Percentiles rank a stretch among this genome's conserved stretches.
phyloP scores from a whole-genome alignment of 768 basidiomycete species.

The Amanita brunnescens region DNA sequence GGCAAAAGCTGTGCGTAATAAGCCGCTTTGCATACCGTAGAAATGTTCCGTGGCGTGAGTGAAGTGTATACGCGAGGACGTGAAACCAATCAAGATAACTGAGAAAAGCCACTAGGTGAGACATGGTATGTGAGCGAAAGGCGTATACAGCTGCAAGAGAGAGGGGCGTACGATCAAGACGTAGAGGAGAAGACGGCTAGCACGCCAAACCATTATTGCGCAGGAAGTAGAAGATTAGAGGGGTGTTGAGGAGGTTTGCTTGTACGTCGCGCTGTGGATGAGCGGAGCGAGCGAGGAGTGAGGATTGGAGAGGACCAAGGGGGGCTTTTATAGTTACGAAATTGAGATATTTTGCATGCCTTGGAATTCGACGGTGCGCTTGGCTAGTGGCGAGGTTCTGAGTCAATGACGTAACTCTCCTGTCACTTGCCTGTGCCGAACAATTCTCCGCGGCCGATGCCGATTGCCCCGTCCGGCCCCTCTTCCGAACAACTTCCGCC shows the following conservation, averaged over 20 bases:
- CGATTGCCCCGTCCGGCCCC: neutral
- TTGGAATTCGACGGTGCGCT: neutral
- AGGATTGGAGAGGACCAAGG: neutral
- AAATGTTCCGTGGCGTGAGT: slow-evolving; percentile 39
- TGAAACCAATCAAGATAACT: slow-evolving; percentile 30
- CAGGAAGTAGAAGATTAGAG: neutral
- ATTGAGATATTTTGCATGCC: neutral
- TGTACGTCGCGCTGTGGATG: neutral
- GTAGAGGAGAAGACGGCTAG: slow-evolving; percentile 9
- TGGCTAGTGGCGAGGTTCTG: neutral
- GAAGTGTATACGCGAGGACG: slow-evolving; percentile 52
- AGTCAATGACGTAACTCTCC: slow-evolving; percentile 4
- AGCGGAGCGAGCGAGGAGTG: neutral
- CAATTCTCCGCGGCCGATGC: neutral
- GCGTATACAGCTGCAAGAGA: too few species aligned
- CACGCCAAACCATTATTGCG: slow-evolving; percentile 8
- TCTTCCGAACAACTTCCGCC: too few species aligned
- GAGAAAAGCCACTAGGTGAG: slow-evolving; percentile 27
- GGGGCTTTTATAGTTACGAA: slow-evolving; percentile 2
- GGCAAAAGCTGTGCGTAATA: too few species aligned
- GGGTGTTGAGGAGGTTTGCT: neutral
- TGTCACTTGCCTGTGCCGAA: neutral
- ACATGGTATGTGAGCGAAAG: neutral
- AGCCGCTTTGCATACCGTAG: slow-evolving; percentile 35
- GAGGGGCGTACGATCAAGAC: slow-evolving; percentile 13